phyloP scores from a whole-genome alignment of 495 filamentous ascomycete genomes.

The Penicillium cosmopolitanum region DNA sequence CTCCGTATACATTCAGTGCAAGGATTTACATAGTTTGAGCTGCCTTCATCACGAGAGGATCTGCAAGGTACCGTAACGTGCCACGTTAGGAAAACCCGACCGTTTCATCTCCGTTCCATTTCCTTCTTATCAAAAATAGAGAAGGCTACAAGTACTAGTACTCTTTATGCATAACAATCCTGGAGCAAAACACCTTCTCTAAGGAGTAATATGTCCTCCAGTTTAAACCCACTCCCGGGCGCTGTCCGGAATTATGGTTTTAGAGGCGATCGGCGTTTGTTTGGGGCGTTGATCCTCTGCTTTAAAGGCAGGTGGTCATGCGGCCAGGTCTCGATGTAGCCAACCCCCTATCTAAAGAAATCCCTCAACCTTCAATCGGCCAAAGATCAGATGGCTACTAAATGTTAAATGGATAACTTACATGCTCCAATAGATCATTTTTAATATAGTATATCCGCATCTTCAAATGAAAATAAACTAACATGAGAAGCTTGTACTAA shows the following conservation, averaged over 20 bases:
- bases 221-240: background rate
- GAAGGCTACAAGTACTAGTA: background rate
- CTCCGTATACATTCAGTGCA: background rate
- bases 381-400: too few species aligned
- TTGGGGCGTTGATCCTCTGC: conserved; percentile 6
- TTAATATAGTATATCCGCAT: too few species aligned
- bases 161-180: background rate
- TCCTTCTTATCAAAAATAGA: background rate
- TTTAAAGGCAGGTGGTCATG: conserved; percentile 3
- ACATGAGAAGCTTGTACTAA: too few species aligned
- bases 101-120: conserved; percentile 4
- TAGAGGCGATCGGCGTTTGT: background rate
- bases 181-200: conserved; percentile 1
- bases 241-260: background rate
- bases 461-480: too few species aligned
- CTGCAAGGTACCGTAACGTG: conserved; percentile 1
- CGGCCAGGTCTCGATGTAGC: background rate
- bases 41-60: background rate
- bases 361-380: too few species aligned
- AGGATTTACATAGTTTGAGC: background rate
- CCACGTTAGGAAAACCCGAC: background rate
- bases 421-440: too few species aligned
- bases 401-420: too few species aligned
- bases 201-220: background rate
- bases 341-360: too few species aligned